Evolutionary conservation across 1,284 basidiomycete genomes (phyloP).

Genomic region (Sanguinoderma infundibulare): DNA sequence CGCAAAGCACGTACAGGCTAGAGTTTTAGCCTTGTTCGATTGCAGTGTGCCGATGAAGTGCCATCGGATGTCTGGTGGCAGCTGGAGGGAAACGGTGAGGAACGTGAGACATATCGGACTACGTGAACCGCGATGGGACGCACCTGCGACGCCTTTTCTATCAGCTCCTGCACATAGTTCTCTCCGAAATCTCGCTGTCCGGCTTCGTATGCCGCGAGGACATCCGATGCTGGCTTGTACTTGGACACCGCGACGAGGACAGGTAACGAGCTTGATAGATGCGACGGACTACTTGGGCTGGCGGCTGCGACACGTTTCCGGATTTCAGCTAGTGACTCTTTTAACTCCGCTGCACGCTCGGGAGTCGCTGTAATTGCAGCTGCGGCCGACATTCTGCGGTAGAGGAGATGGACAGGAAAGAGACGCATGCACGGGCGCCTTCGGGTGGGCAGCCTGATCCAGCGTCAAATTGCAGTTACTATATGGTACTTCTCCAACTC

Average conservation of each 20-base stretch:
- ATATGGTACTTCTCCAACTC: no score
- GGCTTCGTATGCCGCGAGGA: constrained; percentile 79
- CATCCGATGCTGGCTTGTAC: constrained; percentile 88
- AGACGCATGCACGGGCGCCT: constrained; percentile 8
- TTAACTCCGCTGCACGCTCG: constrained; percentile 51
- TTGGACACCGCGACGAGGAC: constrained; percentile 92
- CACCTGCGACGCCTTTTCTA: constrained; percentile 85
- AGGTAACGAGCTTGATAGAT: constrained; percentile 24
- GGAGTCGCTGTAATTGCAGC: constrained; percentile 15
- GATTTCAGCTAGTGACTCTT: constrained; percentile 54
- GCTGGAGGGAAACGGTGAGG: constrained; percentile 44
- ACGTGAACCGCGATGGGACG: constrained; percentile 34
- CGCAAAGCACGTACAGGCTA: constrained; percentile 65
- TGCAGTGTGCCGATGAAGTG: constrained; percentile 97
- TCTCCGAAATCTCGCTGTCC: constrained; percentile 95
- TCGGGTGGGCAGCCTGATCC: no score
- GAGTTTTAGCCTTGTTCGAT: constrained; percentile 91
- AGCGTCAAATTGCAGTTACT: no score
- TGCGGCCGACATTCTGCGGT: constrained; percentile 22
- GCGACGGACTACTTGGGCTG: constrained; percentile 23
- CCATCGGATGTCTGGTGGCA: constrained; percentile 88
- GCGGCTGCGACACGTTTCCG: constrained; percentile 48
- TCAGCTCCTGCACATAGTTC: constrained; percentile 96
- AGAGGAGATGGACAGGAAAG: constrained; percentile 11
- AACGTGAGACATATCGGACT: constrained; percentile 6